These are phyloP conservation scores for Agastache rugosa DNA, from an alignment of 257 asterid species.

Conservation along the genomic window DNA sequence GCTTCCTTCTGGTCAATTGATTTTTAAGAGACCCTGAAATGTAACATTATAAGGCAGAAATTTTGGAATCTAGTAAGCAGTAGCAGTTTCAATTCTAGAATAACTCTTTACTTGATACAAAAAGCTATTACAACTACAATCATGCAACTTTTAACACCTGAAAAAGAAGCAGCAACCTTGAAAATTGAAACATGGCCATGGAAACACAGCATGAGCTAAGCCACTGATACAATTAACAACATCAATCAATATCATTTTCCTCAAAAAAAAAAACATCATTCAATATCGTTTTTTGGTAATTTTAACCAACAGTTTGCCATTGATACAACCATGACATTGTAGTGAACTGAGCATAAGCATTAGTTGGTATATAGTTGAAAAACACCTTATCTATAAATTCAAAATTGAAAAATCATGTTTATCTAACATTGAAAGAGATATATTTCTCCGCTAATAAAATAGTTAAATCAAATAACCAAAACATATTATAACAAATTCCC, in stretches of 20 bases:
- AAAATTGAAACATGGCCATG: neutral
- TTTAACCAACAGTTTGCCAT: neutral
- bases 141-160: conserved; percentile 1
- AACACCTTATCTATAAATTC: too few species aligned
- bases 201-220: conserved; percentile 11
- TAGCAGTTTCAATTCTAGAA: conserved; percentile 18
- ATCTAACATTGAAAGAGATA: too few species aligned
- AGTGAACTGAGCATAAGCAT: neutral
- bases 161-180: neutral
- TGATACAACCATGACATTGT: neutral
- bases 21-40: conserved; percentile 81
- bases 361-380: too few species aligned
- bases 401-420: too few species aligned
- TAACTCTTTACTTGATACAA: conserved; percentile 22
- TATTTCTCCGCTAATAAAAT: too few species aligned
- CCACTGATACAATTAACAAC: conserved; percentile 26
- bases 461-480: too few species aligned
- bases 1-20: too few species aligned
- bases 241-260: conserved; percentile 2
- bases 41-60: conserved; percentile 6
- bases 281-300: neutral
- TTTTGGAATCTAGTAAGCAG: neutral
- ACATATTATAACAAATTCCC: too few species aligned
- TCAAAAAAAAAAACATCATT: too few species aligned
- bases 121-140: neutral